phyloP scores from a whole-genome alignment of 768 basidiomycete genomes.

The Suillus ampliporus region DNA sequence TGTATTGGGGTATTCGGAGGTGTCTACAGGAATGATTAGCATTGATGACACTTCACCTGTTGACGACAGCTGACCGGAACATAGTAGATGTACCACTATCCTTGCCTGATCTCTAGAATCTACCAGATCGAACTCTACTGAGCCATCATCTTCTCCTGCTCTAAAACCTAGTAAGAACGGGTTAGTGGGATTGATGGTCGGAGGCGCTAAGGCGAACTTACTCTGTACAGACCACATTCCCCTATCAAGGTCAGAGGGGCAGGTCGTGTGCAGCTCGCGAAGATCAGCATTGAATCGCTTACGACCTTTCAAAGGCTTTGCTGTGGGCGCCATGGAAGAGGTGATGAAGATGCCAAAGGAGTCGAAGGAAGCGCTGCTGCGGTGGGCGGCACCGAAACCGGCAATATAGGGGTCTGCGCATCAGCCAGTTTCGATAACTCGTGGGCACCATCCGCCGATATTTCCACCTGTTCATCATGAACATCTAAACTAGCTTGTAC shows the following conservation, averaged over 20 bases:
- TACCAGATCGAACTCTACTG: slow-evolving; percentile 55
- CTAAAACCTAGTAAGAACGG: slow-evolving; percentile 50
- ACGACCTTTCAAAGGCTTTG: slow-evolving; percentile 52
- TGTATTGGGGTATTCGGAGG: slow-evolving; percentile 66
- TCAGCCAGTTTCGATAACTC: background rate
- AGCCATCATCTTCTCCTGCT: slow-evolving; percentile 67
- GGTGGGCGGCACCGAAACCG: background rate
- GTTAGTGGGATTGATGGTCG: background rate
- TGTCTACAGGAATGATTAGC: slow-evolving; percentile 46
- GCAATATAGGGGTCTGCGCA: background rate
- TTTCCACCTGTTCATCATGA: background rate
- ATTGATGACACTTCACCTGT: background rate
- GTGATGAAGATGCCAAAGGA: background rate
- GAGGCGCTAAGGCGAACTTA: slow-evolving; percentile 30
- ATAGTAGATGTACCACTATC: slow-evolving; percentile 48
- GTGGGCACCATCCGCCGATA: background rate
- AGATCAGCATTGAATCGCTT: slow-evolving; percentile 64
- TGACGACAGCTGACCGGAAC: slow-evolving; percentile 48
- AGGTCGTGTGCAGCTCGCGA: slow-evolving; percentile 48
- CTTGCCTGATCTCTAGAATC: slow-evolving; percentile 41
- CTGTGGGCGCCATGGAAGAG: background rate
- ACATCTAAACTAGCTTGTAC: background rate
- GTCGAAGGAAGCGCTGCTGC: background rate
- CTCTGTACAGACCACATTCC: slow-evolving; percentile 48
- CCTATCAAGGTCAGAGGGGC: slow-evolving; percentile 40